Conservation (phyloP, 257 asterid species). For the Coffea canephora region DNA sequence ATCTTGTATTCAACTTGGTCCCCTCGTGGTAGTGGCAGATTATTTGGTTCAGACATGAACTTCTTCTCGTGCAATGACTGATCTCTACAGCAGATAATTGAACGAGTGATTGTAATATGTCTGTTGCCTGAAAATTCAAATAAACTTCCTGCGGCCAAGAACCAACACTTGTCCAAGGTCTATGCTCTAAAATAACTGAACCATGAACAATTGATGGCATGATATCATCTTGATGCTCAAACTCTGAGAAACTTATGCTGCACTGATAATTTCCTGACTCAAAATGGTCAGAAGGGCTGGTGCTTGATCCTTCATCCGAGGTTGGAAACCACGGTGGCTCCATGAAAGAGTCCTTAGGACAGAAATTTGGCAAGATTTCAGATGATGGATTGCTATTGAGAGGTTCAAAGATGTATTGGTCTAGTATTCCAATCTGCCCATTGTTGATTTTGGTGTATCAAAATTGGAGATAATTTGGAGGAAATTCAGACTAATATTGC, state of each 20-base stretch:
- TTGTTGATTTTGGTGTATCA: neutral
- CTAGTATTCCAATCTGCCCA: neutral
- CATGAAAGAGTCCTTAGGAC: neutral
- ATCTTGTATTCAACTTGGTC: neutral
- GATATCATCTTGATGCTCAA: neutral
- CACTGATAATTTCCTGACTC: neutral
- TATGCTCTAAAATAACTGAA: neutral
- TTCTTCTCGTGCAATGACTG: neutral
- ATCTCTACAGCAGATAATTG: constrained; percentile 29
- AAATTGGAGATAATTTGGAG: neutral
- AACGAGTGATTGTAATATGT: constrained; percentile 42
- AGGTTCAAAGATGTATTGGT: neutral
- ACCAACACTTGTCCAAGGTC: neutral
- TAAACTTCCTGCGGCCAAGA: constrained; percentile 6
- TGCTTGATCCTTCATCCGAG: neutral
- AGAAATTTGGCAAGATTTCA: neutral
- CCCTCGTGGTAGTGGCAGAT: no score
- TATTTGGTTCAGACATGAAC: no score
- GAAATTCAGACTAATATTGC: neutral
- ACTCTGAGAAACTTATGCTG: neutral
- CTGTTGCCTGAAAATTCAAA: constrained; percentile 14
- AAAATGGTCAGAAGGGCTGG: neutral
- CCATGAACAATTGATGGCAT: neutral
- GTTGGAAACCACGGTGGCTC: neutral
- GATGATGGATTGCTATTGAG: neutral